Percentiles rank a stretch among this genome's conserved stretches.
Evolutionary conservation across 495 filamentous ascomycete species (phyloP).

Genomic region (Penicillium atrosanguineum): DNA sequence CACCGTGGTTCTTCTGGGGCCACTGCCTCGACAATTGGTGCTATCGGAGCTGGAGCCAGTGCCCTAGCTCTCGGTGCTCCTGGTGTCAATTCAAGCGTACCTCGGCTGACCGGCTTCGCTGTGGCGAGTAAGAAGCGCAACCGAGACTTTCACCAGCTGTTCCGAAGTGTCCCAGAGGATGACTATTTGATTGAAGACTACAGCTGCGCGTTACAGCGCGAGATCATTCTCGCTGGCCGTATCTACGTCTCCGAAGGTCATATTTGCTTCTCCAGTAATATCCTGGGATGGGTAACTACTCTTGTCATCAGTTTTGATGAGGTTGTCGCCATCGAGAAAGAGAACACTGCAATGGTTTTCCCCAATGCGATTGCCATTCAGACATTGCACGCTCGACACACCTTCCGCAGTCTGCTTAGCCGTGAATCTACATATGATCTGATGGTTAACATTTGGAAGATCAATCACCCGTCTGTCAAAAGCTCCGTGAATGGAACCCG

Average conservation of each 20-base stretch:
- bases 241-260: constrained; percentile 97
- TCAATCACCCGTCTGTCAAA: constrained; percentile 85
- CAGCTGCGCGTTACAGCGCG: constrained; percentile 90
- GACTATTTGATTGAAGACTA: constrained; percentile 99
- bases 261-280: constrained; percentile 98
- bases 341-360: constrained; percentile 92
- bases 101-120: constrained; percentile 89
- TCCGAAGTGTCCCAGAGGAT: constrained; percentile 95
- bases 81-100: constrained; percentile 53
- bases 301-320: constrained; percentile 98
- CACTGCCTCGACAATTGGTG: constrained; percentile 68
- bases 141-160: constrained; percentile 87
- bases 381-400: constrained; percentile 89
- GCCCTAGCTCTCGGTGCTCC: constrained; percentile 65
- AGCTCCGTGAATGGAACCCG: constrained; percentile 85
- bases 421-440: constrained; percentile 96
- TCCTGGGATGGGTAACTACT: constrained; percentile 95
- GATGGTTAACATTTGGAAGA: constrained; percentile 96
- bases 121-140: constrained; percentile 96
- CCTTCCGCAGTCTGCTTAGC: constrained; percentile 92
- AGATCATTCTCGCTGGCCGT: constrained; percentile 91
- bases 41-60: constrained; percentile 63
- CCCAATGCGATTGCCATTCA: constrained; percentile 97
- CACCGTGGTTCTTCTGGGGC: constrained; percentile 87
- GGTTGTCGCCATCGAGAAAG: constrained; percentile 93